Evolutionary conservation across 306 rosid genomes (phyloP).

Genomic region (Trifolium fragiferum): DNA sequence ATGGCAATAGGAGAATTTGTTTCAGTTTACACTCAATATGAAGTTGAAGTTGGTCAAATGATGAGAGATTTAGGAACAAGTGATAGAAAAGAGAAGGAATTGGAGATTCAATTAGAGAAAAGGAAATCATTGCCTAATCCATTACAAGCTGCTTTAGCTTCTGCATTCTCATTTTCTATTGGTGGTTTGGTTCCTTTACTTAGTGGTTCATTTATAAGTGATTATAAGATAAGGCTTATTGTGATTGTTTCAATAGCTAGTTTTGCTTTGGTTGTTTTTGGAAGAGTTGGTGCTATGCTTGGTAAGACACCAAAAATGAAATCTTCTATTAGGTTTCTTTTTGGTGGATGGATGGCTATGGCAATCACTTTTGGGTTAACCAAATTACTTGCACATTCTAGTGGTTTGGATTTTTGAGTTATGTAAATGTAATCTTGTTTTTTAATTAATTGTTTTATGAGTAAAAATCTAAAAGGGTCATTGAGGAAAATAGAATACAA

Average conservation of each 20-base stretch:
- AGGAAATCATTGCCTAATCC: slow-evolving; percentile 49
- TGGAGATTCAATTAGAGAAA: slow-evolving; percentile 29
- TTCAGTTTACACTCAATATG: slow-evolving; percentile 67
- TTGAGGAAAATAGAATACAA: not conserved
- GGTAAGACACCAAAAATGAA: slow-evolving; percentile 43
- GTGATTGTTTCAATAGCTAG: slow-evolving; percentile 44
- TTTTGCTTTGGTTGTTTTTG: slow-evolving; percentile 53
- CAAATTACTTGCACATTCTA: slow-evolving; percentile 37
- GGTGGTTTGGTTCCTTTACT: slow-evolving; percentile 55
- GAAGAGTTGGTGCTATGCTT: slow-evolving; percentile 47
- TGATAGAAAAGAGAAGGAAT: not conserved
- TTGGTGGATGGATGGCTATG: slow-evolving; percentile 68
- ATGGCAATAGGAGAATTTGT: slow-evolving; percentile 78
- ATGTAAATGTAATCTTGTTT: not conserved
- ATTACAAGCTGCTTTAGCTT: slow-evolving; percentile 53
- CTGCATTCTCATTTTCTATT: slow-evolving; percentile 48
- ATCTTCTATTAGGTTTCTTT: slow-evolving; percentile 50
- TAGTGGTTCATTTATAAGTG: slow-evolving; percentile 41
- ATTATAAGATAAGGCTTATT: slow-evolving; percentile 39
- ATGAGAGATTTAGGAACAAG: slow-evolving; percentile 41
- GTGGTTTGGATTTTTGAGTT: slow-evolving; percentile 32
- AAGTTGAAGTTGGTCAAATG: slow-evolving; percentile 58
- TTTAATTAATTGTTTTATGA: not conserved
- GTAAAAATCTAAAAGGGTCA: not conserved
- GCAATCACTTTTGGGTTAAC: slow-evolving; percentile 54